Evolutionary conservation across 306 rosid species (phyloP), one percentile per base, ranked within the genome.

Genomic region (Lablab purpureus): DNA sequence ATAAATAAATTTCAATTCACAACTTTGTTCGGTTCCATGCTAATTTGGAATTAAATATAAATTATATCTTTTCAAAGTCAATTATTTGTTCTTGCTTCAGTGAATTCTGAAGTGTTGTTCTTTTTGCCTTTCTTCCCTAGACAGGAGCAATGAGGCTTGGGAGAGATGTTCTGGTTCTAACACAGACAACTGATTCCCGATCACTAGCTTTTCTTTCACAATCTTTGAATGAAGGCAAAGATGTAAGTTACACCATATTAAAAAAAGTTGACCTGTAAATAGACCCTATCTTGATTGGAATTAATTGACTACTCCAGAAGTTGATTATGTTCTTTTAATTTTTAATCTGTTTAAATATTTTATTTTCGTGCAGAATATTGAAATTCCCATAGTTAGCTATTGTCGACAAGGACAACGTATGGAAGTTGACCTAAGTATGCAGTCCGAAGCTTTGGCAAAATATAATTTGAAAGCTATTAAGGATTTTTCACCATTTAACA

Each of bases 111-210:
- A 70, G 40, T 78, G 51, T 34, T 51, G 21, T 67, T 73, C 22
- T 21, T 69, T 30, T 36, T 78, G 54, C 28, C 30, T 50, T 75
- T 50, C 46, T 67, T 46, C 30, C 75, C 15, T 58, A 88, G 92
- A 88, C 89, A 63, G 92, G 92, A 73, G 82, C 90, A 41, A 88
- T 88, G 92, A 86, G 92, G 79, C 88, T 88, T 79, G 92, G 92
- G 28, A 82, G 77, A 55, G 92, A 88, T 76, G 87, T 70, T 80
- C 84, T 88, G 68, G 90, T 88, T 86, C 67, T 88, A 40, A 86
- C 92, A 65, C 92, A 88, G 84, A 86, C 92, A 49, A 82, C 82
- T 50, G 58, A 51, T 64, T 88, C 92, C 58, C 79, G 92, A 88
- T 86, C 87, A 27, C 51, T 88, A 47, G 92, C 92, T 37, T 88